A percentile compares a stretch with the other conserved stretches of the same genome.
These are phyloP conservation scores for Xylaria sp. DNA, from an alignment of 2,329 filamentous ascomycete genomes.

Conservation along the genomic window DNA sequence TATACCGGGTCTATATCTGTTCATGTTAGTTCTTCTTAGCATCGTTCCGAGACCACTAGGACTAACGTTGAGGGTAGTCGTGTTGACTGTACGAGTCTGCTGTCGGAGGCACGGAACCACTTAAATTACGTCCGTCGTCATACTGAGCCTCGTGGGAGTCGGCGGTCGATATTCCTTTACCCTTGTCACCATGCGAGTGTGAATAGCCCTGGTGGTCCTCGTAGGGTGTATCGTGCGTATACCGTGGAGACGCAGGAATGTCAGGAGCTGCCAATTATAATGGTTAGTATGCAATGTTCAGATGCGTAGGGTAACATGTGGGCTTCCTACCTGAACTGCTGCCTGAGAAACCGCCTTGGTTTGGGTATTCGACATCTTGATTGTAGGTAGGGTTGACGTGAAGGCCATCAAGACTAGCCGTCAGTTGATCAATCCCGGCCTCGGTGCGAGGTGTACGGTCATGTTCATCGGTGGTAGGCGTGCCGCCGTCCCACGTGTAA, in stretches of 20 bases:
- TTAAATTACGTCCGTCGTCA: conserved; percentile 22
- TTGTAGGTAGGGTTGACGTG: conserved; percentile 38
- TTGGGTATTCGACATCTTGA: conserved; percentile 20
- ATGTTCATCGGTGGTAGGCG: conserved; percentile 34
- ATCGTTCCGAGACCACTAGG: background rate
- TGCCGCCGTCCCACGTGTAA: conserved; percentile 17
- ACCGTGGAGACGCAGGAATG: conserved; percentile 36
- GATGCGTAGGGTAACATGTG: background rate
- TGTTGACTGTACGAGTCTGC: conserved; percentile 33
- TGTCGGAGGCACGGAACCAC: conserved; percentile 21
- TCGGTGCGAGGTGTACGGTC: conserved; percentile 45
- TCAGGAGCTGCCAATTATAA: conserved; percentile 23
- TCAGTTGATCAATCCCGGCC: conserved; percentile 35
- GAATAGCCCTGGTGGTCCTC: conserved; percentile 28
- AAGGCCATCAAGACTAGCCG: conserved; percentile 38
- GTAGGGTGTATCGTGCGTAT: conserved; percentile 41
- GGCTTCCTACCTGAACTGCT: conserved; percentile 21
- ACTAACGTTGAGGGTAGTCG: conserved; percentile 29
- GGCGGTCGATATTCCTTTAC: conserved; percentile 38
- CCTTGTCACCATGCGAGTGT: conserved; percentile 37
- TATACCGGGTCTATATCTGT: background rate
- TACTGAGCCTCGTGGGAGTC: conserved; percentile 14
- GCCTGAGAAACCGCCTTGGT: conserved; percentile 4
- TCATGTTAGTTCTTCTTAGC: conserved; percentile 14
- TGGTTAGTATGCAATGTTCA: conserved; percentile 20